Evolutionary conservation across 2,329 filamentous ascomycete species (phyloP), one percentile per base, ranked within the genome.

Genomic region (Arthrobotrys entomopaga): DNA sequence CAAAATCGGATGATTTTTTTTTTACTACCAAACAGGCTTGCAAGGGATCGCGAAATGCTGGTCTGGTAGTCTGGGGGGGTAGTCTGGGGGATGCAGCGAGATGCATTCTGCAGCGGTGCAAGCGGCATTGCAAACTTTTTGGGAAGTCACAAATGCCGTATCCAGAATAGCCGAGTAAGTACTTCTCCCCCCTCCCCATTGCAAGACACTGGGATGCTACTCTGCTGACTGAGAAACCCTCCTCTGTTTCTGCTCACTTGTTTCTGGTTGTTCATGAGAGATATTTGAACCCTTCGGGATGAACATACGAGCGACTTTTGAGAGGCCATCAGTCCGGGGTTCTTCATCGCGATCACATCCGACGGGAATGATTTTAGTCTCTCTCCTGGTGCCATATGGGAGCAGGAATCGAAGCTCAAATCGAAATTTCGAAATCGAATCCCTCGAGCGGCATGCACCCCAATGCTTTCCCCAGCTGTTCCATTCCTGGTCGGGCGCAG

Each of bases 1-100:
- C 34, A 64, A 34, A 54, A 64, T 64, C 60, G 48, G 60, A 64
- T 54, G 48, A 54, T 48, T 53, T 53, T 43, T 54, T 7, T n/a
- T n/a, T 46, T 5, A n/a, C 40, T 8, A 42, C 13, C 19, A 22
- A 10, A 34, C 20, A 53, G 20, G 20, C 26, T 16, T 40, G 7
- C 42, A 40, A 42, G 24, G 58, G 58, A 61, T 61, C 58, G 46
- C 58, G 58, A 61, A 61, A 61, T 61, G n/a, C n/a, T n/a, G n/a
- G n/a, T n/a, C n/a, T n/a, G n/a, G n/a, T n/a, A n/a, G n/a, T n/a
- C n/a, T n/a, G n/a, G n/a, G n/a, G n/a, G n/a, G n/a, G n/a, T n/a
- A n/a, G n/a, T n/a, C n/a, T n/a, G n/a, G n/a, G n/a, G n/a, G n/a
- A n/a, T n/a, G n/a, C n/a, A n/a, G 46, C 58, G 58, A 61, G 52